Conservation (phyloP, 2,329 filamentous ascomycete genomes). For the Alternaria brassicicola region DNA sequence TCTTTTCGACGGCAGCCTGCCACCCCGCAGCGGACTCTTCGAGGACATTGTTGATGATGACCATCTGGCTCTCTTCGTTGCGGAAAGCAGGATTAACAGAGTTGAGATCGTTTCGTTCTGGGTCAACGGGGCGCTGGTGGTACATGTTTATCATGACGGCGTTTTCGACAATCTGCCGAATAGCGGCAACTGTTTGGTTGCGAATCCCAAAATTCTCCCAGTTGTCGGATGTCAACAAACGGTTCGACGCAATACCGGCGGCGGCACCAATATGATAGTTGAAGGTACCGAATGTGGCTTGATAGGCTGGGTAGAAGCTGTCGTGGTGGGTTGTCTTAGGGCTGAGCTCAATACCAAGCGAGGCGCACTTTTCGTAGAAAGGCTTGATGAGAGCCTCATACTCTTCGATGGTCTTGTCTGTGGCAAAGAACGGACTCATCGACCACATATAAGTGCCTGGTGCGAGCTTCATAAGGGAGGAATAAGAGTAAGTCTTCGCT, state of each 20-base stretch:
- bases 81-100: conserved; percentile 43
- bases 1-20: conserved; percentile 20
- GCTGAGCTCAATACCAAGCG: conserved; percentile 32
- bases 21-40: conserved; percentile 34
- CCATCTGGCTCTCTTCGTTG: conserved; percentile 30
- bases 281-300: conserved; percentile 32
- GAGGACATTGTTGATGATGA: conserved; percentile 27
- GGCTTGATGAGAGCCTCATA: conserved; percentile 32
- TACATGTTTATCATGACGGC: conserved; percentile 30
- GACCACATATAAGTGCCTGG: conserved; percentile 31
- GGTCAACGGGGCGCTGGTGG: conserved; percentile 34
- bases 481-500: conserved; percentile 39
- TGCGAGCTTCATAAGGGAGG: conserved; percentile 30
- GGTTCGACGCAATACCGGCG: conserved; percentile 40
- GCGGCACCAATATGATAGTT: conserved; percentile 38
- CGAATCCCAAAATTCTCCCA: conserved; percentile 36
- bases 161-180: conserved; percentile 31
- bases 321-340: conserved; percentile 32
- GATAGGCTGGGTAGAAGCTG: conserved; percentile 40
- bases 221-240: conserved; percentile 45
- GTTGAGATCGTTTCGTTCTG: conserved; percentile 27
- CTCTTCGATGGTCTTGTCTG: conserved; percentile 33
- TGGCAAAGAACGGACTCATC: conserved; percentile 39
- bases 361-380: conserved; percentile 29
- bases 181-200: conserved; percentile 34